Conservation (phyloP, 2,329 filamentous ascomycete genomes). For the Annulohypoxylon truncatum region DNA sequence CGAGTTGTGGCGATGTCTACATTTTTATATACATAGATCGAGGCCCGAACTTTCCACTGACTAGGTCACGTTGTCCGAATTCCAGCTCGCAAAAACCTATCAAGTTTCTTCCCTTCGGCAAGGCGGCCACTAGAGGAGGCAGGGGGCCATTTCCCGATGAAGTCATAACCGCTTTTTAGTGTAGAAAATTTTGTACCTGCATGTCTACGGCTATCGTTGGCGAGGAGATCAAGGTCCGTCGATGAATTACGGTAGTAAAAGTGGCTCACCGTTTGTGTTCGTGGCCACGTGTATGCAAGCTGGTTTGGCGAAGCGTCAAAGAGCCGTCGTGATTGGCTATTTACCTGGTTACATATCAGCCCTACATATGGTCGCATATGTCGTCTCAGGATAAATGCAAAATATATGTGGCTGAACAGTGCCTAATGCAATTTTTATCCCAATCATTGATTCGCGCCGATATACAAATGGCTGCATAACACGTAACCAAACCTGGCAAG, state of each 20-base stretch:
- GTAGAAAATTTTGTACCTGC: conserved; percentile 27
- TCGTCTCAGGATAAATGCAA: background rate
- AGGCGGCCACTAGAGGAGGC: conserved; percentile 12
- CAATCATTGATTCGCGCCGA: conserved; percentile 23
- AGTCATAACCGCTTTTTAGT: conserved; percentile 14
- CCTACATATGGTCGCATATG: conserved; percentile 16
- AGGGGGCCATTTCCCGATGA: conserved; percentile 3
- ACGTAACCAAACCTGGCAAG: conserved; percentile 29
- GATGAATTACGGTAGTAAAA: conserved; percentile 22
- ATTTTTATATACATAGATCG: conserved; percentile 13
- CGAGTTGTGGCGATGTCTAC: conserved; percentile 6
- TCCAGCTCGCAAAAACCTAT: conserved; percentile 14
- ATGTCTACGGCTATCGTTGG: conserved; percentile 8
- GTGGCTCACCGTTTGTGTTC: conserved; percentile 25
- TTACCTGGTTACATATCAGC: conserved; percentile 28
- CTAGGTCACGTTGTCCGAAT: conserved; percentile 1
- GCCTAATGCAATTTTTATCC: conserved; percentile 22
- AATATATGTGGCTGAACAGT: conserved; percentile 20
- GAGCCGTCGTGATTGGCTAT: conserved; percentile 18
- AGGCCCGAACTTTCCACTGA: conserved; percentile 3
- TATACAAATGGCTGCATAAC: conserved; percentile 38
- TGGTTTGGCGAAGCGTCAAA: conserved; percentile 21
- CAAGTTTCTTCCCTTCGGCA: conserved; percentile 1
- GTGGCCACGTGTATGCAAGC: conserved; percentile 32
- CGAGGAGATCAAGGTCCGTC: conserved; percentile 5